A percentile compares a stretch with the other conserved stretches of the same genome.
Conservation (phyloP, 179 eudicot species). For the Beta lomatogona region DNA sequence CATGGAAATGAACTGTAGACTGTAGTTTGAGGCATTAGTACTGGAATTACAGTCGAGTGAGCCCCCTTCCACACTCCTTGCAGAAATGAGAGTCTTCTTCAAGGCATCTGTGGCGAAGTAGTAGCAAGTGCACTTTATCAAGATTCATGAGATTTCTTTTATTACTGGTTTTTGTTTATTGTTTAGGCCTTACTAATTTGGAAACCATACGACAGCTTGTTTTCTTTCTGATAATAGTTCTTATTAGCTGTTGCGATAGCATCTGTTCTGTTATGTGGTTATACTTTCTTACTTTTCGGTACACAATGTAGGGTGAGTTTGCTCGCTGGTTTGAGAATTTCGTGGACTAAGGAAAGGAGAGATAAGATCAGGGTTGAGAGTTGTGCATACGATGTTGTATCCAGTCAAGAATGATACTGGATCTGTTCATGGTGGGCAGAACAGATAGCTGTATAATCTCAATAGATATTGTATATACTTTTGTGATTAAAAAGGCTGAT, state of each 20-base stretch:
- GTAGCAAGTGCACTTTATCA: not conserved
- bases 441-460: not conserved
- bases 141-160: not conserved
- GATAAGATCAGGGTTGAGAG: conserved; percentile 47
- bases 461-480: not conserved
- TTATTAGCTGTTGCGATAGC: not conserved
- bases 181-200: not conserved
- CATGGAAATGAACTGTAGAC: not conserved
- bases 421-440: not conserved
- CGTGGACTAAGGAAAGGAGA: conserved; percentile 58
- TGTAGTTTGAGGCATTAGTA: not conserved
- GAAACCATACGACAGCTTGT: not conserved
- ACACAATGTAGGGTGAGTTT: conserved; percentile 65
- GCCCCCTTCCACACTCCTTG: not conserved
- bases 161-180: not conserved
- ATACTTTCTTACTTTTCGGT: not conserved
- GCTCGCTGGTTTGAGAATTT: conserved; percentile 66
- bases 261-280: not conserved
- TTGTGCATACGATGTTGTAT: conserved; percentile 52
- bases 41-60: not conserved
- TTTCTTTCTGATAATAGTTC: not conserved
- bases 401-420: conserved; percentile 46
- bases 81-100: not conserved
- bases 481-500: not conserved
- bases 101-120: not conserved